Base-by-base conservation (phyloP, 805 yeast species). In the Teunomyces tritomae region DNA sequence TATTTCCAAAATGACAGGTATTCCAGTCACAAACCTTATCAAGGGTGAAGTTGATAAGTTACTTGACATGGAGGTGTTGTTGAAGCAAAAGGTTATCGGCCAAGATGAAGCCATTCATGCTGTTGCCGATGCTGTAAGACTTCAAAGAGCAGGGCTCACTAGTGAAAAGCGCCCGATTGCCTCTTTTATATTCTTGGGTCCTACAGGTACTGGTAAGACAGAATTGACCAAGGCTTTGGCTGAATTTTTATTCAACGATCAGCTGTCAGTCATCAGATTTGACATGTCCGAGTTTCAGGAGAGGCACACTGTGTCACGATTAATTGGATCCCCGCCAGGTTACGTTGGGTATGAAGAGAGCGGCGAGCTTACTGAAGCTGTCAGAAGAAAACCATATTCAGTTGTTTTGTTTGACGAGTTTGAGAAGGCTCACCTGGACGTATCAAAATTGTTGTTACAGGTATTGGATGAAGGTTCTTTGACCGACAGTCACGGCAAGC, bases 271-370 rank as follows among this genome's bases (percentile, higher is more conserved):
- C 30, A 82, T 91, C 20, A 77, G 99, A 57, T 92, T 92, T 64
- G 99, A 92, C 67, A 94, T 94, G 99, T 88, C 96, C 16, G 99
- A 92, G 65, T 92, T 94, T 67, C 98, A 92, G 70, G 99, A 92
- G 63, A 87, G 87, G 63, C 97, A 90, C 67, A 78, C 96, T 0
- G 84, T 94, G 5, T 85, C 96, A 39, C 80, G 97, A 53, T 77
- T 92, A 53, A 90, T 92, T 57, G 99, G 99, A 44, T 94, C 98
- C 0, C 99, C 99, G 4, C 99, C 99, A 28, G 97, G 98, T 6
- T 92, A 92, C 64, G 97, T 92, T 17, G 94, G 97, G 46, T 91
- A 90, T 69, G 99, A 92, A 61, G 94, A 87, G 58, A 87, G 90
- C 63, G 99, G 99, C 44, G 98, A 94, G 67, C 75, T 94, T 53